phyloP scores from a whole-genome alignment of 805 yeast species.

The Teunomyces panamensis region DNA sequence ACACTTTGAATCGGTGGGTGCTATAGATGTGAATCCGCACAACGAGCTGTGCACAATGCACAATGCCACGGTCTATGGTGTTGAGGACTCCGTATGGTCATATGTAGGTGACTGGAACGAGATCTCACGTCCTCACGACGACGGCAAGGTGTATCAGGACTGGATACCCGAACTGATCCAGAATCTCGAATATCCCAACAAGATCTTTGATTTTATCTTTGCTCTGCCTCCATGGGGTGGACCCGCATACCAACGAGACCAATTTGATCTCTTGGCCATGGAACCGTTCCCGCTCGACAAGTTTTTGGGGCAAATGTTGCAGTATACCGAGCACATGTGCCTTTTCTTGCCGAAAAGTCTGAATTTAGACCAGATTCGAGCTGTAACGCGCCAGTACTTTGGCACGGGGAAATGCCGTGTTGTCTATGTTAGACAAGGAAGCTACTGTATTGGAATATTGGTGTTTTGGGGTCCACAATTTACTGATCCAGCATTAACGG shows the following conservation, averaged over 20 bases:
- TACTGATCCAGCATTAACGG: not conserved
- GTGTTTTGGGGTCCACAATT: conserved; percentile 55
- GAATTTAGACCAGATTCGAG: conserved; percentile 49
- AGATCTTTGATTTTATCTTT: conserved; percentile 53
- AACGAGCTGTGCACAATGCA: conserved; percentile 65
- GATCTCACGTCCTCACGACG: conserved; percentile 19
- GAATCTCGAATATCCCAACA: conserved; percentile 10
- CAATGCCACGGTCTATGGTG: conserved; percentile 65
- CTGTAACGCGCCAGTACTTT: conserved; percentile 43
- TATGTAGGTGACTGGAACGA: conserved; percentile 49
- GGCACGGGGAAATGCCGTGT: conserved; percentile 49
- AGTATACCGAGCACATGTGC: conserved; percentile 47
- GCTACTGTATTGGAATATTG: conserved; percentile 50
- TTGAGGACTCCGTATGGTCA: conserved; percentile 49
- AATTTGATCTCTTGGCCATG: conserved; percentile 45
- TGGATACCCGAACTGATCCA: conserved; percentile 31
- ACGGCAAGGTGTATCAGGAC: conserved; percentile 11
- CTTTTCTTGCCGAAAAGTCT: conserved; percentile 65
- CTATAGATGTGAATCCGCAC: conserved; percentile 57
- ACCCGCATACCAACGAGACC: conserved; percentile 46
- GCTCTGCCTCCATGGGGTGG: conserved; percentile 95
- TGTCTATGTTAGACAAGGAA: conserved; percentile 39
- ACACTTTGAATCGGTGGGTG: conserved; percentile 53
- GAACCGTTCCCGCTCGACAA: conserved; percentile 49
- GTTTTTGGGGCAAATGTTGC: conserved; percentile 41